A percentile compares a stretch with the other conserved stretches of the same genome.
phyloP scores from a whole-genome alignment of 106 monocot genomes.

The Allium sativum region DNA sequence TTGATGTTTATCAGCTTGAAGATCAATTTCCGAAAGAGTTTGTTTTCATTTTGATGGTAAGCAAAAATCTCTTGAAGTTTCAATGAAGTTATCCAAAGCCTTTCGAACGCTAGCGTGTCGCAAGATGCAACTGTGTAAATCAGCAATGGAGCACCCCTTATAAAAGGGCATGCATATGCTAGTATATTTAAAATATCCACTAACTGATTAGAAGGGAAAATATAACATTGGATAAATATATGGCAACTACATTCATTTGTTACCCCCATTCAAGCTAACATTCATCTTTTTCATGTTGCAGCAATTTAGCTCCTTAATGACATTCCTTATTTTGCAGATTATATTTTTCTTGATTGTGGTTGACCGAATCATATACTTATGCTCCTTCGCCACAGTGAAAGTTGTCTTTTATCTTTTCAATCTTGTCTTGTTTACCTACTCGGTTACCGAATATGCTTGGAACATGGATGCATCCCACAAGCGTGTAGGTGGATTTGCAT shows the following conservation, averaged over 20 bases:
- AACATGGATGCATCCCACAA: slow-evolving; percentile 54
- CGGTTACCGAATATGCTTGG: slow-evolving; percentile 91
- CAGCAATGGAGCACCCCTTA: no score
- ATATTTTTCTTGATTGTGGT: slow-evolving; percentile 94
- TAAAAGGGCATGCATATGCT: no score
- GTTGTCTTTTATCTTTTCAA: slow-evolving; percentile 85
- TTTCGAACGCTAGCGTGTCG: no score
- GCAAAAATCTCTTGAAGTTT: background rate
- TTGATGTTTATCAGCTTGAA: slow-evolving; percentile 94
- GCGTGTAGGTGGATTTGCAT: slow-evolving; percentile 61
- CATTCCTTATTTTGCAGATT: slow-evolving; percentile 38
- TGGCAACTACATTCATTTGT: no score
- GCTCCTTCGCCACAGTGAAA: slow-evolving; percentile 74
- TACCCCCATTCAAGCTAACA: no score
- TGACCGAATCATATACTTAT: slow-evolving; percentile 86
- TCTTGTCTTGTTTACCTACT: slow-evolving; percentile 81
- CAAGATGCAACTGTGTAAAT: no score
- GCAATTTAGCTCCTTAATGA: no score
- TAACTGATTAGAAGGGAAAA: no score
- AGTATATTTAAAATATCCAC: no score
- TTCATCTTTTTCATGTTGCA: no score
- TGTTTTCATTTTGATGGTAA: slow-evolving; percentile 94
- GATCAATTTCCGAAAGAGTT: slow-evolving; percentile 98
- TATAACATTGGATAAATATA: no score
- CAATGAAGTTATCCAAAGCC: no score